Evolutionary conservation across 768 basidiomycete genomes (phyloP), one percentile per base, ranked within the genome.

Genomic region (Tephrocybe sp.): DNA sequence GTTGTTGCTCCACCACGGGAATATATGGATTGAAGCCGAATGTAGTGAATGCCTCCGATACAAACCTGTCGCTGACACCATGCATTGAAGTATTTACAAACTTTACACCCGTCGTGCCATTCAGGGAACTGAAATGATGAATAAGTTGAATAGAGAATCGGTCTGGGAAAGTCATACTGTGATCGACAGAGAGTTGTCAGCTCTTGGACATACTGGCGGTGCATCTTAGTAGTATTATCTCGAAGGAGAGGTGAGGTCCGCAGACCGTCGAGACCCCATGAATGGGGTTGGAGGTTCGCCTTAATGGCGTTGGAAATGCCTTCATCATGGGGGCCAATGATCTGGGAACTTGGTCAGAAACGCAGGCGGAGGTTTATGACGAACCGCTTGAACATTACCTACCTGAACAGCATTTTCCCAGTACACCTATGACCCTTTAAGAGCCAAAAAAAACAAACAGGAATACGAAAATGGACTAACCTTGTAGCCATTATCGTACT

Each of bases 21-120:
- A 76, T 72, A 62, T 78, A 85, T 1, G 78, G 74, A 14, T 73
- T 60, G 52, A 91, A 83, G 5, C 83, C 83, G 51, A 81, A 83
- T 3, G 67, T 53, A 34, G 72, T 67, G 52, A 94, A 87, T 0
- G 82, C 85, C 44, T 71, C 64, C 7, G 65, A 67, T 35, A 82
- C 74, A 58, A 87, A 86, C 4, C 72, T 66, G 63, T 92, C 78
- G 57, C 90, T 84, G 47, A 95, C 92, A 0, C 92, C 92, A 59
- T 95, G 92, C 87, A 95, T 85, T 0, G 92, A 87, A 0, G 93
- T 95, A 62, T 92, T 91, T 16, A 91, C 87, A 57, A 94, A 90
- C 57, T 74, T 79, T 54, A 85, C 51, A 4, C 68, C 33, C 1
- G 68, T 61, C 5, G 59, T 55, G 0, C 67, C 56, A 55, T 80